phyloP scores from a whole-genome alignment of 1,284 basidiomycete genomes.

The Lentinula novae-zelandiae region DNA sequence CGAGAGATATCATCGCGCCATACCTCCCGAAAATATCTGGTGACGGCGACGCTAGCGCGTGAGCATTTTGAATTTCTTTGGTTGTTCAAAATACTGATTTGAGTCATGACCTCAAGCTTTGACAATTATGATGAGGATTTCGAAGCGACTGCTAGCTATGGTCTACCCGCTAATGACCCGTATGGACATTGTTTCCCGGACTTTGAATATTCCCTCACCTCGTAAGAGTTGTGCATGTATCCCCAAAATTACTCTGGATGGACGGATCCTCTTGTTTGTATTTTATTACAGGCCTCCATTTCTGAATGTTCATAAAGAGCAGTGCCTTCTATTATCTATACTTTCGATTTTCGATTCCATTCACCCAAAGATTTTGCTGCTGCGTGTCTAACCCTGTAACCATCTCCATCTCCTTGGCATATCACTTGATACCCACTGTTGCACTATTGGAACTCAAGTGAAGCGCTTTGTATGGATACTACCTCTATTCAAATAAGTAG shows the following conservation, averaged over 20 bases:
- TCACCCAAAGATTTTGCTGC: too few species aligned
- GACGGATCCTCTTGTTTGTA: slow-evolving; percentile 3
- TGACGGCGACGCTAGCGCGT: slow-evolving; percentile 91
- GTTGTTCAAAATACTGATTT: not conserved
- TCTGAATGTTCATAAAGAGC: not conserved
- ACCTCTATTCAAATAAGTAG: too few species aligned
- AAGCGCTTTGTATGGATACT: too few species aligned
- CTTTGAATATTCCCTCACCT: slow-evolving; percentile 55
- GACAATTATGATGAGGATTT: slow-evolving; percentile 71
- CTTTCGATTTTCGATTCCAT: too few species aligned
- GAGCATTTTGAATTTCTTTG: slow-evolving; percentile 31
- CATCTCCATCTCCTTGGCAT: too few species aligned
- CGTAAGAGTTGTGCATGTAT: not conserved
- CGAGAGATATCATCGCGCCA: slow-evolving; percentile 92
- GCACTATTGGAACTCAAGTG: too few species aligned
- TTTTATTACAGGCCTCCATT: not conserved
- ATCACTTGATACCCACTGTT: too few species aligned
- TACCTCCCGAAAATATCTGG: slow-evolving; percentile 86
- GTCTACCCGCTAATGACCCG: slow-evolving; percentile 49
- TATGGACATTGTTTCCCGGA: slow-evolving; percentile 60
- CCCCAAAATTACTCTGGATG: slow-evolving; percentile 1
- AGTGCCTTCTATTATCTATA: too few species aligned
- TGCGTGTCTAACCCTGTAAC: not conserved
- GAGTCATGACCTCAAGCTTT: slow-evolving; percentile 43
- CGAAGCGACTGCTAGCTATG: slow-evolving; percentile 56